Conservation (phyloP, 345 rosid species). For the Physaria fendleri region DNA sequence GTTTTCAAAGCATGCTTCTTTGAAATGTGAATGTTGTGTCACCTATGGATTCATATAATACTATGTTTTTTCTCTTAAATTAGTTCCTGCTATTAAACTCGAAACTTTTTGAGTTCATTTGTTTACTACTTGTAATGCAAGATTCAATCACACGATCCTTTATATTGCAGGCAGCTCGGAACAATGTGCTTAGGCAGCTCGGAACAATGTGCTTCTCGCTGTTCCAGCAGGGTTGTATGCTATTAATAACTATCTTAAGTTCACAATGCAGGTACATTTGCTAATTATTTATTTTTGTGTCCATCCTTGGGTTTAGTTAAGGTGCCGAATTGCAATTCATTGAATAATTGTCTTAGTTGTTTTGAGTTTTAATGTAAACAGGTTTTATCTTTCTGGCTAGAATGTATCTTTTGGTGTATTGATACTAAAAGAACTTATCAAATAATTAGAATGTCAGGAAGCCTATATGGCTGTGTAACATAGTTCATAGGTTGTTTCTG, state of each 20-base stretch:
- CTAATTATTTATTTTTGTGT: background rate
- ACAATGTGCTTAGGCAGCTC: no score
- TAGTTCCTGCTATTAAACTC: background rate
- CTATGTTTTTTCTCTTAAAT: background rate
- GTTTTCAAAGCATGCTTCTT: background rate
- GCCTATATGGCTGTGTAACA: background rate
- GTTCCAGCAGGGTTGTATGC: conserved; percentile 93
- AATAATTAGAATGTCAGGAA: background rate
- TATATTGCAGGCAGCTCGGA: conserved; percentile 80
- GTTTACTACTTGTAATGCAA: background rate
- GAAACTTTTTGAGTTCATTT: background rate
- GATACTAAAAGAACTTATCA: no score
- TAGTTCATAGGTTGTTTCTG: background rate
- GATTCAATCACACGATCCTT: conserved; percentile 3
- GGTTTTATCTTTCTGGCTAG: no score
- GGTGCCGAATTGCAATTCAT: background rate
- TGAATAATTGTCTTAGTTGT: background rate
- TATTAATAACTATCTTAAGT: conserved; percentile 86
- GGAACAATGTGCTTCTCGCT: conserved; percentile 85
- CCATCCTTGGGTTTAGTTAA: background rate
- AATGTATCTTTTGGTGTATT: no score
- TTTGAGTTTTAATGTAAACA: no score
- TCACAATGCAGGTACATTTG: conserved; percentile 84
- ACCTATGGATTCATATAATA: background rate
- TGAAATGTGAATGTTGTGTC: background rate